A percentile compares a stretch with the other conserved stretches of the same genome.
Evolutionary conservation across 345 rosid species (phyloP).

Genomic region (Eutrema yunnanense): DNA sequence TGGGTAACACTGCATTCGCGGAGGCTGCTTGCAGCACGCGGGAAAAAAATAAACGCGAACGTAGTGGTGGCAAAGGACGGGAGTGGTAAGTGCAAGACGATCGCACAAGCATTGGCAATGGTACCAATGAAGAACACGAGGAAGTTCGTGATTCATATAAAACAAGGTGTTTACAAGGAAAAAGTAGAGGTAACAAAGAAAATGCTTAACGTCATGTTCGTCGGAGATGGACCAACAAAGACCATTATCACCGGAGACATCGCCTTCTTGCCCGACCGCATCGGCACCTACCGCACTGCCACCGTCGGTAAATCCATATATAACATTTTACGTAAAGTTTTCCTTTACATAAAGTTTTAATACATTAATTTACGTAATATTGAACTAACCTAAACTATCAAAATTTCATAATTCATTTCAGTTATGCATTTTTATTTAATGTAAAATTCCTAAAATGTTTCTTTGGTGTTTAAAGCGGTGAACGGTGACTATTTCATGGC

Average conservation of each 20-base stretch:
- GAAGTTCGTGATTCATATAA: conserved; percentile 57
- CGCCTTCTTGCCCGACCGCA: conserved; percentile 38
- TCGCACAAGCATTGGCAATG: conserved; percentile 45
- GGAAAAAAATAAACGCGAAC: conserved; percentile 29
- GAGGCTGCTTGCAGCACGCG: conserved; percentile 25
- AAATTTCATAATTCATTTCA: neutral
- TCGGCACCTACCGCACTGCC: conserved; percentile 46
- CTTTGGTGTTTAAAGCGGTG: conserved; percentile 32
- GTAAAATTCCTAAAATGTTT: neutral
- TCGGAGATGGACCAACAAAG: conserved; percentile 75
- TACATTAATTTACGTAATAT: neutral
- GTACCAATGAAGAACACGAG: conserved; percentile 35
- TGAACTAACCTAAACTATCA: neutral
- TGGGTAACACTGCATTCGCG: conserved; percentile 12
- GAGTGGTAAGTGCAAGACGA: conserved; percentile 51
- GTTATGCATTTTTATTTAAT: no score
- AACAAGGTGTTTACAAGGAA: conserved; percentile 64
- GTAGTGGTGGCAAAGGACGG: conserved; percentile 63
- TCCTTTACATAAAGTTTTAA: neutral
- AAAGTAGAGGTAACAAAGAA: conserved; percentile 29
- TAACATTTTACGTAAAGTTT: neutral
- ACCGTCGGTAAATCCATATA: conserved; percentile 45
- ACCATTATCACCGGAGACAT: conserved; percentile 55
- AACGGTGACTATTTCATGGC: conserved; percentile 53
- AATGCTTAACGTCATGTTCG: conserved; percentile 44